Evolutionary conservation across 768 basidiomycete genomes (phyloP).

Genomic region (Mycena rebaudengoi): DNA sequence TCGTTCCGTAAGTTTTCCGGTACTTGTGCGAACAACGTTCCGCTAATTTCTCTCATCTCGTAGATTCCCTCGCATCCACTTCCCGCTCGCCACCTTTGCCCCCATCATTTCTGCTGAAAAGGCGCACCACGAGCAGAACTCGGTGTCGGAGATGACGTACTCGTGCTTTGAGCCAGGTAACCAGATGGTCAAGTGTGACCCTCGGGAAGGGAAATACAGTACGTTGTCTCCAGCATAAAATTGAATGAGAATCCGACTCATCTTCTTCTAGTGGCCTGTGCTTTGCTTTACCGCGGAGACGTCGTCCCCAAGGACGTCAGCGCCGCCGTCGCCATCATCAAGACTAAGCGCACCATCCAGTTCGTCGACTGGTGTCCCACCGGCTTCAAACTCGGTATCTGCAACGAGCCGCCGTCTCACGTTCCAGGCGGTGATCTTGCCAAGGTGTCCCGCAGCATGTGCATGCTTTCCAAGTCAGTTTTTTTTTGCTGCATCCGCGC

Average conservation of each 20-base stretch:
- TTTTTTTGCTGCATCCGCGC: too few relatives aligned
- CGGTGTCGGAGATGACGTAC: slow-evolving; percentile 97
- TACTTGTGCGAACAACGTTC: too few relatives aligned
- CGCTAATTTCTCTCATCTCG: slow-evolving; percentile 37
- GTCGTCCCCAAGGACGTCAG: slow-evolving; percentile 97
- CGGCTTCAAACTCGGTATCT: slow-evolving; percentile 98
- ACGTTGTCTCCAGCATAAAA: too few relatives aligned
- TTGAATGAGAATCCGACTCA: slow-evolving; percentile 30
- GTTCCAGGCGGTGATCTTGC: slow-evolving; percentile 97
- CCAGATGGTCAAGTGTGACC: slow-evolving; percentile 97
- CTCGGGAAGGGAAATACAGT: slow-evolving; percentile 99
- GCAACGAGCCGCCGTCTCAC: slow-evolving; percentile 92
- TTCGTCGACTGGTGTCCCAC: slow-evolving; percentile 99
- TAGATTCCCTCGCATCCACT: slow-evolving; percentile 98
- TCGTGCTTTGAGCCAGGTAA: slow-evolving; percentile 96
- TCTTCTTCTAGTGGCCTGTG: slow-evolving; percentile 78
- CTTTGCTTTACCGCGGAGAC: slow-evolving; percentile 92
- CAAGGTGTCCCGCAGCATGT: slow-evolving; percentile 90
- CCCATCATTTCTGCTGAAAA: slow-evolving; percentile 94
- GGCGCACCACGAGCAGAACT: slow-evolving; percentile 95
- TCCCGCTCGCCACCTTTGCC: slow-evolving; percentile 95
- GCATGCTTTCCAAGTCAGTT: slow-evolving; percentile 99
- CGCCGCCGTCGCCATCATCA: slow-evolving; percentile 90
- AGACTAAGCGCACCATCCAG: slow-evolving; percentile 97
- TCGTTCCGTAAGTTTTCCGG: slow-evolving; percentile 87